phyloP scores from a whole-genome alignment of 2,329 filamentous ascomycete species.

The Corinectria fuckeliana region DNA sequence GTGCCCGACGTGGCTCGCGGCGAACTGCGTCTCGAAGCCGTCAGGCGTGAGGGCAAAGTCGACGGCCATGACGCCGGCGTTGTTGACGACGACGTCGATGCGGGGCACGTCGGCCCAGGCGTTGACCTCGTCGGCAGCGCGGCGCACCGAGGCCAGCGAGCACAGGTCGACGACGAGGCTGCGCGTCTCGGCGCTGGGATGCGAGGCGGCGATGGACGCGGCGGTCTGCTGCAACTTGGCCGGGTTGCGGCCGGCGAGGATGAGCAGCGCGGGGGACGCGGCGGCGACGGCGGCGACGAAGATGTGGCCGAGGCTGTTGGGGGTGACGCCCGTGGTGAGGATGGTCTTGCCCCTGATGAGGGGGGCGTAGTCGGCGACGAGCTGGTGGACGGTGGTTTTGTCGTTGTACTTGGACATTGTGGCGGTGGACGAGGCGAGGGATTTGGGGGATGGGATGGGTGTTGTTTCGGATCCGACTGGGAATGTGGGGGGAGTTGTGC shows the following conservation, averaged over 20 bases:
- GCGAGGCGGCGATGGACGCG: constrained; percentile 41
- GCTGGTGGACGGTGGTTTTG: constrained; percentile 35
- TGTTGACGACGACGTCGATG: constrained; percentile 52
- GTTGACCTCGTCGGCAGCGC: constrained; percentile 46
- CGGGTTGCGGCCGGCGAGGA: constrained; percentile 53
- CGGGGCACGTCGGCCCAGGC: constrained; percentile 40
- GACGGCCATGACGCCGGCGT: constrained; percentile 51
- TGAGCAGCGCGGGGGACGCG: constrained; percentile 49
- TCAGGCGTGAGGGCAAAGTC: constrained; percentile 42
- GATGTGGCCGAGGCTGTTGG: constrained; percentile 46
- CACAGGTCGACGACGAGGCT: constrained; percentile 48
- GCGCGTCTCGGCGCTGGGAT: constrained; percentile 44
- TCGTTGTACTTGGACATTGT: constrained; percentile 20
- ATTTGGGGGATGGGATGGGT: neutral
- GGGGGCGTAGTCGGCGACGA: constrained; percentile 38
- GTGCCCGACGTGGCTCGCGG: constrained; percentile 53
- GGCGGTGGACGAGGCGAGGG: neutral
- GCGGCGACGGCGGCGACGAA: constrained; percentile 48
- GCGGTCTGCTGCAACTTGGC: constrained; percentile 48
- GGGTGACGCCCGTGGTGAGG: constrained; percentile 52
- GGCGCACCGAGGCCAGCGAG: constrained; percentile 48
- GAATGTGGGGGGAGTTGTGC: no score
- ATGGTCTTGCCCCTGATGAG: constrained; percentile 47
- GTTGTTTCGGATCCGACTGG: no score
- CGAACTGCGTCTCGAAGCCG: constrained; percentile 52